Base-by-base conservation (phyloP, 345 rosid species). In the Acer negundo region DNA sequence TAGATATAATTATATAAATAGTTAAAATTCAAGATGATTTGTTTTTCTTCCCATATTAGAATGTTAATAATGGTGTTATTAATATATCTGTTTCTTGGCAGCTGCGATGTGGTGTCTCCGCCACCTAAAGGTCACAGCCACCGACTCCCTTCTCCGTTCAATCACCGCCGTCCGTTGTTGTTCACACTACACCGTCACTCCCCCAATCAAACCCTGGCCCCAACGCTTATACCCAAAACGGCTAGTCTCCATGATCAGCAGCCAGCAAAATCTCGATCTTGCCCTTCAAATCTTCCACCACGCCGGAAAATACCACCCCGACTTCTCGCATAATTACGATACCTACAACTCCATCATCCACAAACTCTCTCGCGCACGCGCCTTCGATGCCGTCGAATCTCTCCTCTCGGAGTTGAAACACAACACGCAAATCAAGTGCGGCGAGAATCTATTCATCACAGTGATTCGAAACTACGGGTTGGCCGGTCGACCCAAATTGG, bases 131-230 rank as follows among this genome's bases (percentile, higher is more conserved):
- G 6, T 38, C 63, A 11, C 35, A n/a, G 28, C 23, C 49, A 15
- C 10, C 38, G 22, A 15, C 49, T 42, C 44, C 53, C 82, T 73
- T 61, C 17, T 38, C 62, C 81, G 10, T 9, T 35, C 82, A 22
- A 42, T 69, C 62, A 22, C 71, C 73, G 17, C 69, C 19, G 72
- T n/a, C 63, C 66, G 70, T 53, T 59, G 22, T 19, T 7, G 71
- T 15, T 74, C 77, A 9, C 59, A 66, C 62, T 84, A 74, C 85
- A 84, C 82, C 2, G 90, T 89, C 47, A 86, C 89, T 0, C 98
- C 97, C 0, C 98, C 97, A 71, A 87, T 95, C 82, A 89, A 86
- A 81, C 94, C 90, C 8, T 95, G 98, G 98, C 98, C 98, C 6
- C 84, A 86, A 74, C 85, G 86, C 76, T 95, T 94, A 71, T 84